Evolutionary conservation across 768 basidiomycete species (phyloP).

Genomic region (Vararia minispora): DNA sequence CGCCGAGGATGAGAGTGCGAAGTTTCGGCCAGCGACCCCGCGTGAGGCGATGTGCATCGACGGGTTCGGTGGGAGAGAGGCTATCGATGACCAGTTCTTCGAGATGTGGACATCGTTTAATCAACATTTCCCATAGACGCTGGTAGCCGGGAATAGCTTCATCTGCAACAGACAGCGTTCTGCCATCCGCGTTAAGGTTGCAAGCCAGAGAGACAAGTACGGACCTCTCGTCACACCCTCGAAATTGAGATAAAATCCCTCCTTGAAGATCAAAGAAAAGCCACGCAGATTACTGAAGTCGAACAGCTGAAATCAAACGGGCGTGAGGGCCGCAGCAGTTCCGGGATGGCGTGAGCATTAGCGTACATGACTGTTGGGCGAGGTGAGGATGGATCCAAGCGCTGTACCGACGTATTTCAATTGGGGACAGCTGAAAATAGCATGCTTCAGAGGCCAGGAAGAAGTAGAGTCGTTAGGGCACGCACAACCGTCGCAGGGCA

Average conservation of each 20-base stretch:
- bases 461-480: not conserved
- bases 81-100: constrained; percentile 53
- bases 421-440: constrained; percentile 44
- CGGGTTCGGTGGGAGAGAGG: constrained; percentile 35
- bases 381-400: constrained; percentile 49
- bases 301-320: constrained; percentile 38
- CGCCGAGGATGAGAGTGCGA: constrained; percentile 48
- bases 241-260: constrained; percentile 50
- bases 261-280: constrained; percentile 50
- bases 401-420: constrained; percentile 51
- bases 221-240: constrained; percentile 48
- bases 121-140: constrained; percentile 63
- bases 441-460: constrained; percentile 1
- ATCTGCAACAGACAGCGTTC: constrained; percentile 25
- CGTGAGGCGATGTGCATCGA: constrained; percentile 44
- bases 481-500: constrained; percentile 55
- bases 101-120: constrained; percentile 49
- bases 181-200: constrained; percentile 6
- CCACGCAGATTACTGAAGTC: constrained; percentile 53
- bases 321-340: not conserved
- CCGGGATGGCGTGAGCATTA: not conserved
- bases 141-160: constrained; percentile 33
- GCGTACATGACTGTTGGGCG: constrained; percentile 50
- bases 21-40: constrained; percentile 59
- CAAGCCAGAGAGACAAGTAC: no score